These are phyloP conservation scores for Tolypocladium inflatum DNA, from an alignment of 2,329 filamentous ascomycete species.

Conservation along the genomic window DNA sequence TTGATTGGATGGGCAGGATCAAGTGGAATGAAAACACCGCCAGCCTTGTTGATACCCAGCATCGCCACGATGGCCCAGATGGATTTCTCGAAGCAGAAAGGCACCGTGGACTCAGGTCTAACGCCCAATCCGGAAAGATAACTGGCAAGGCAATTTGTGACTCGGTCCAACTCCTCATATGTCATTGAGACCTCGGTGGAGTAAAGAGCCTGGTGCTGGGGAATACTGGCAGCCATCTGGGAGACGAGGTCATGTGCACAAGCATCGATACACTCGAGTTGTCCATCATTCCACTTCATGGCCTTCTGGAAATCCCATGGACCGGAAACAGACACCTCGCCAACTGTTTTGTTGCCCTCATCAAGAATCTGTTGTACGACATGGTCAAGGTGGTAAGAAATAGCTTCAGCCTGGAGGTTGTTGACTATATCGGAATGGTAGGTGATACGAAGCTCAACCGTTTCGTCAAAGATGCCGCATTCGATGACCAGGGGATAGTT, in stretches of 20 bases:
- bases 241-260: too few relatives aligned
- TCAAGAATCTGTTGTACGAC: not conserved
- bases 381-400: constrained; percentile 2
- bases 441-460: not conserved
- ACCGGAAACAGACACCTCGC: not conserved
- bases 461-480: not conserved
- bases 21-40: constrained; percentile 5
- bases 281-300: not conserved
- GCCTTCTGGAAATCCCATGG: not conserved
- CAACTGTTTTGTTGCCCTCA: not conserved
- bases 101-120: not conserved
- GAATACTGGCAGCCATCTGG: too few relatives aligned
- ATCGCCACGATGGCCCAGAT: constrained; percentile 4
- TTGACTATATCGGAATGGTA: not conserved
- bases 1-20: not conserved
- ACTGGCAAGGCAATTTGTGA: constrained; percentile 25
- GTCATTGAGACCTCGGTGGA: constrained; percentile 27
- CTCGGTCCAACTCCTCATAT: constrained; percentile 26
- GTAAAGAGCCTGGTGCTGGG: constrained; percentile 22
- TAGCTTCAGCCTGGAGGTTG: not conserved
- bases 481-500: constrained; percentile 6
- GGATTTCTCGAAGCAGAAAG: constrained; percentile 9
- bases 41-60: constrained; percentile 6
- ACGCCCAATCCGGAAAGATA: constrained; percentile 14
- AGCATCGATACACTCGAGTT: too few relatives aligned